Evolutionary conservation across 1,139 yeast genomes (phyloP), one percentile per base, ranked within the genome.

Genomic region (Pichia sp.): DNA sequence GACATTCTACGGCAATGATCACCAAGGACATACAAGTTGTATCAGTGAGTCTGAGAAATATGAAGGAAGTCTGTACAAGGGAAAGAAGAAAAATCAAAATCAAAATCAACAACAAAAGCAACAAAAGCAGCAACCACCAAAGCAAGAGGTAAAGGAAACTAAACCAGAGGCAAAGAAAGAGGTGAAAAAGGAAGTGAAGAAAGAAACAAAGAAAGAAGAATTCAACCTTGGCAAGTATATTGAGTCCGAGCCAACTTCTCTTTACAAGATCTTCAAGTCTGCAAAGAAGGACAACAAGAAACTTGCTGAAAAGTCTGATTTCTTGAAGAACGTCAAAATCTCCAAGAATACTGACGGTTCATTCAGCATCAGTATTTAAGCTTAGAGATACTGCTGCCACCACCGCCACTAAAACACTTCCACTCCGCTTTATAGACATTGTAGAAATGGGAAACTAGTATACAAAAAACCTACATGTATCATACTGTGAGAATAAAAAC

Each of bases 1-100:
- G 22, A 88, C 97, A 0, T 91, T 91, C 56, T 73, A 75, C 40
- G 77, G 78, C 27, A 72, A 69, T 33, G 81, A 76, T 33, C 86
- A 84, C 60, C 73, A 76, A 52, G 59, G 64, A 35, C 98, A 91
- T 56, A 88, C 95, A 5, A 74, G 76, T 46, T 91, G 98, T 62
- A 86, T 91, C 35, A 74, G 85, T 13, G 98, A 91, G 60, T 97
- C 94, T 40, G 94, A 91, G 56, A 91, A 91, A 62, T 91, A 91
- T 57, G 96, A 91, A 56, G 85, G 85, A 55, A 76, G 77, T 0
- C 64, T 87, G 46, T 87, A 81, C 59, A 80, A 78, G 58, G 86
- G 85, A 21, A 81, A 74, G 50, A 76, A 71, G 59, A 62, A 61
- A 45, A 49, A 51, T 31, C 38, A 45, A 33, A 21, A 21, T 27